Percentiles rank a stretch among this genome's conserved stretches.
phyloP scores from a whole-genome alignment of 106 monocot genomes.

The Platanthera guangdongensis region DNA sequence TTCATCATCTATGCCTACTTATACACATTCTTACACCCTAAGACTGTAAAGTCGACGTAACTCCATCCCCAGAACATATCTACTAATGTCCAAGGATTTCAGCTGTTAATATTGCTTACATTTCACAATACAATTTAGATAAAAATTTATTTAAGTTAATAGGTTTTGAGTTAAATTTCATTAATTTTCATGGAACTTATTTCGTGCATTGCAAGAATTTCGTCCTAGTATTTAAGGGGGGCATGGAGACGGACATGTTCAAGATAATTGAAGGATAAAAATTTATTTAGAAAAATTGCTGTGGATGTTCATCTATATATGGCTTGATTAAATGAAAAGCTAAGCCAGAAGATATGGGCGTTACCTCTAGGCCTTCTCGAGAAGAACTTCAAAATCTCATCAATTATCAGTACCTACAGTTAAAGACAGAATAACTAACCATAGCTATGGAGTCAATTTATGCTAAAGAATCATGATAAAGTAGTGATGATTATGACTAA shows the following conservation, averaged over 20 bases:
- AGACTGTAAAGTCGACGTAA: too few relatives aligned
- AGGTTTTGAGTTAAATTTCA: too few relatives aligned
- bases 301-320: neutral
- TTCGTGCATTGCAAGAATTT: neutral
- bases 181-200: too few relatives aligned
- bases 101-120: too few relatives aligned
- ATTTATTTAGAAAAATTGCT: neutral
- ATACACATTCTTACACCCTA: too few relatives aligned
- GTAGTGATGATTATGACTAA: neutral
- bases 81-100: too few relatives aligned
- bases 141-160: too few relatives aligned
- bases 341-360: neutral
- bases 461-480: neutral
- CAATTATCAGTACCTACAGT: constrained; percentile 82
- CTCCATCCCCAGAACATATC: too few relatives aligned
- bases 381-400: constrained; percentile 87
- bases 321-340: neutral
- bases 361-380: constrained; percentile 83
- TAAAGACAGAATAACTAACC: neutral
- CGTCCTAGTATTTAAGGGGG: neutral
- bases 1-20: too few relatives aligned
- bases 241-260: neutral
- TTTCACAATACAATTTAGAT: too few relatives aligned
- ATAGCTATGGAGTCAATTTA: neutral
- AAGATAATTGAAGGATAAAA: neutral